phyloP scores from a whole-genome alignment of 495 filamentous ascomycete genomes.

The Lindgomyces ingoldianus region DNA sequence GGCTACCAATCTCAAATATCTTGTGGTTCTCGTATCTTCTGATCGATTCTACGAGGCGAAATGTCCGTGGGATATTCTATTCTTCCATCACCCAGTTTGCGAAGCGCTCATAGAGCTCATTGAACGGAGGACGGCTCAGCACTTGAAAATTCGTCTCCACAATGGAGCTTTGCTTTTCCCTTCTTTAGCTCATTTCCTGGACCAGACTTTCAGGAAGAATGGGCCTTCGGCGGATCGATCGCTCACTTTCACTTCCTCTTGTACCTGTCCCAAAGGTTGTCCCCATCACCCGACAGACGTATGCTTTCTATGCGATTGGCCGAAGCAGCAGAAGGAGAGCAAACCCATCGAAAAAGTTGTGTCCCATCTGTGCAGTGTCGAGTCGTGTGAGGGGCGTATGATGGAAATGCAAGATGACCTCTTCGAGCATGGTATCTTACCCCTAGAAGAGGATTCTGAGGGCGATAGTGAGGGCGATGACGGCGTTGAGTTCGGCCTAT shows the following conservation, averaged over 20 bases:
- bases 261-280: slow-evolving; percentile 13
- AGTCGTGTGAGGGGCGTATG: neutral
- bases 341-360: slow-evolving; percentile 13
- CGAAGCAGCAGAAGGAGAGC: neutral
- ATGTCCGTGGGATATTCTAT: slow-evolving; percentile 21
- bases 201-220: neutral
- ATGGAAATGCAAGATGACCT: slow-evolving; percentile 16
- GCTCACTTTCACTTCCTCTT: slow-evolving; percentile 14
- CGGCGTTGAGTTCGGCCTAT: neutral
- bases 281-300: neutral
- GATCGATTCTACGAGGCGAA: slow-evolving; percentile 19
- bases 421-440: neutral
- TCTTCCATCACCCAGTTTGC: slow-evolving; percentile 11
- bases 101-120: neutral
- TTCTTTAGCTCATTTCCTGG: neutral
- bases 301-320: slow-evolving; percentile 11
- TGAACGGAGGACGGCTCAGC: neutral
- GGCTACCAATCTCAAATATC: slow-evolving; percentile 16
- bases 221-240: neutral
- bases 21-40: slow-evolving; percentile 14
- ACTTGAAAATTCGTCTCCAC: slow-evolving; percentile 23
- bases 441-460: slow-evolving; percentile 7
- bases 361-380: neutral
- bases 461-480: slow-evolving; percentile 3
- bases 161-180: slow-evolving; percentile 15